phyloP scores from a whole-genome alignment of 2,329 filamentous ascomycete genomes.

The Tolypocladium nubicola region DNA sequence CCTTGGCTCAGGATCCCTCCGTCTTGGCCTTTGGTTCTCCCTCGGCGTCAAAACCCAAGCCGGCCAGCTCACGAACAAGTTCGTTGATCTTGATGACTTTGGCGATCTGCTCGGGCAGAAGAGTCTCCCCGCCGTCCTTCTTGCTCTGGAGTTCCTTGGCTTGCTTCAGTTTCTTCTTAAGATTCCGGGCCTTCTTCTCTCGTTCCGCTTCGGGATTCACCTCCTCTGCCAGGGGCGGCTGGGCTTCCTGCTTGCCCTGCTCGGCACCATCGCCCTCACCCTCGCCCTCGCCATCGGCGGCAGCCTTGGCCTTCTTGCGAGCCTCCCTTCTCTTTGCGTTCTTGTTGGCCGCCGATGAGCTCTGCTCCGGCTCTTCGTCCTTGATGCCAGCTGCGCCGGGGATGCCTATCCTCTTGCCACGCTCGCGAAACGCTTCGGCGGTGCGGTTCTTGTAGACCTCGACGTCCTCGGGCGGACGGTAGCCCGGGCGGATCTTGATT shows the following conservation, averaged over 20 bases:
- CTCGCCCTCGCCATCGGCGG: slow-evolving; percentile 50
- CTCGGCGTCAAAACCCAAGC: slow-evolving; percentile 72
- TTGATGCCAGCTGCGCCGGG: slow-evolving; percentile 59
- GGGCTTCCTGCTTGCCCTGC: slow-evolving; percentile 13
- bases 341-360: slow-evolving; percentile 56
- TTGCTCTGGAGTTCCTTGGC: slow-evolving; percentile 83
- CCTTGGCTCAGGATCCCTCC: slow-evolving; percentile 2
- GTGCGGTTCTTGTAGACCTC: slow-evolving; percentile 92
- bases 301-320: slow-evolving; percentile 42
- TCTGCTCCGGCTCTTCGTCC: slow-evolving; percentile 36
- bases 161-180: slow-evolving; percentile 92
- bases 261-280: slow-evolving; percentile 11
- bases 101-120: slow-evolving; percentile 89
- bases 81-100: slow-evolving; percentile 98
- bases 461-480: slow-evolving; percentile 88
- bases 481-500: slow-evolving; percentile 88
- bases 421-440: slow-evolving; percentile 73
- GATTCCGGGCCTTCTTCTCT: slow-evolving; percentile 84
- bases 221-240: slow-evolving; percentile 25
- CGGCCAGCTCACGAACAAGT: slow-evolving; percentile 76
- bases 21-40: slow-evolving; percentile 43
- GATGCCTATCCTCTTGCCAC: slow-evolving; percentile 50
- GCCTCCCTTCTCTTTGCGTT: slow-evolving; percentile 67
- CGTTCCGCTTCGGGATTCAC: slow-evolving; percentile 64
- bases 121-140: slow-evolving; percentile 72